Evolutionary conservation across 2,329 filamentous ascomycete species (phyloP), one percentile per base, ranked within the genome.

Genomic region (Calycina herbarum): DNA sequence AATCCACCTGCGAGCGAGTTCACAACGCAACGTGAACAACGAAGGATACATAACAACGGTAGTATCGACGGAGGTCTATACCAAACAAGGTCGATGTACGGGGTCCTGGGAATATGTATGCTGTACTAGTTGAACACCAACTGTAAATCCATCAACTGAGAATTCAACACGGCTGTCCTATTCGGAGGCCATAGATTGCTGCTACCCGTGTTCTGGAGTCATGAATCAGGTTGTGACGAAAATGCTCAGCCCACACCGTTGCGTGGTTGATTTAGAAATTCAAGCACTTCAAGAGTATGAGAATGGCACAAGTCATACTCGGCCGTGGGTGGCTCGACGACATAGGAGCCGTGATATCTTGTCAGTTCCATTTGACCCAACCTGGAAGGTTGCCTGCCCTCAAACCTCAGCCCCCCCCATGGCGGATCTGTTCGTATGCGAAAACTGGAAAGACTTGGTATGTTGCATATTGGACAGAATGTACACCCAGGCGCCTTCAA

Each of bases 261-360:
- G 48, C 48, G 48, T 27, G 48, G 48, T 54, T 24, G 48, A 54
- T 24, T 54, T 24, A 27, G 20, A 13, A 27, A 54, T 54, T 27
- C 48, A 54, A 27, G 20, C 24, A 54, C 48, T 54, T 54, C 48
- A 54, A 27, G 48, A 54, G 48, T 54, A 54, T 54, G 48, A n/a
- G 42, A 24, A 54, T 54, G 48, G 48, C 48, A 54, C 48, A 54
- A 17, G 27, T 54, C 48, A 54, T 54, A 54, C 48, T 54, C 10
- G 24, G 8, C 48, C 48, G 42, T 48, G 8, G 48, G 13, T 54
- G 48, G 48, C 10, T 54, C 20, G 48, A 54, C 48, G 48, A 54
- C 10, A 54, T 24, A 27, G 24, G 48, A 27, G 48, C 27, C 27
- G 24, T 24, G 24, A 24, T 24, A 27, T 54, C 48, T 54, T 54